Evolutionary conservation across 2,329 filamentous ascomycete genomes (phyloP).

Genomic region (Scedosporium boydii): DNA sequence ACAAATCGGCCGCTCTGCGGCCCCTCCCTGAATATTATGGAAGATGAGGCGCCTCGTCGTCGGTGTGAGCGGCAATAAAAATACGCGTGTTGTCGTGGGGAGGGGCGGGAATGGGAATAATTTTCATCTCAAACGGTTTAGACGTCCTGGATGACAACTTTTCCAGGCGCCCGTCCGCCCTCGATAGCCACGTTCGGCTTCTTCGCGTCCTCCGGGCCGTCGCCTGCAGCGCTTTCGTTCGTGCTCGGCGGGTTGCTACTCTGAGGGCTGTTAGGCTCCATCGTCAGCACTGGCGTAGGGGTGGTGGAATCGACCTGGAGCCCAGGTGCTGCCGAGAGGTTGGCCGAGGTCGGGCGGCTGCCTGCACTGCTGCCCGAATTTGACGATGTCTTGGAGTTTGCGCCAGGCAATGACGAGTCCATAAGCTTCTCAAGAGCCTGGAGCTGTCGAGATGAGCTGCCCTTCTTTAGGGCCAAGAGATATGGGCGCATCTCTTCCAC

Average conservation of each 20-base stretch:
- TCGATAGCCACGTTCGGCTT: conserved; percentile 12
- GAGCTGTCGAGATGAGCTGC: conserved; percentile 51
- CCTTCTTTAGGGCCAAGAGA: conserved; percentile 52
- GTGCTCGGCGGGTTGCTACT: conserved; percentile 58
- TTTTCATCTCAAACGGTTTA: background rate
- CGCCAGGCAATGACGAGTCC: conserved; percentile 13
- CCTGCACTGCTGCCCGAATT: conserved; percentile 4
- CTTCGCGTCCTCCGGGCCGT: conserved; percentile 19
- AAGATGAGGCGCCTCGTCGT: background rate
- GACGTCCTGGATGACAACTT: background rate
- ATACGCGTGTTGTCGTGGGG: background rate
- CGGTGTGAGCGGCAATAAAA: background rate
- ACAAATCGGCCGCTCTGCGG: conserved; percentile 1
- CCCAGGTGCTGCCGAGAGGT: background rate
- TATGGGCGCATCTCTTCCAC: conserved; percentile 55
- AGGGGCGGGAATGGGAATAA: background rate
- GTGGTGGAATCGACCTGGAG: conserved; percentile 42
- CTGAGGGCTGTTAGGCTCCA: conserved; percentile 59
- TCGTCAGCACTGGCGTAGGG: conserved; percentile 58
- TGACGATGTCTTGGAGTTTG: conserved; percentile 14
- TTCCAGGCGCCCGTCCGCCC: background rate
- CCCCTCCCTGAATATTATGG: background rate
- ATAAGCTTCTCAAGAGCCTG: conserved; percentile 24
- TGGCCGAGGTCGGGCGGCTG: conserved; percentile 26
- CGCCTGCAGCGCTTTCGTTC: conserved; percentile 43